These are phyloP conservation scores for Inga leiocalycina DNA, from an alignment of 306 rosid species.

Conservation along the genomic window DNA sequence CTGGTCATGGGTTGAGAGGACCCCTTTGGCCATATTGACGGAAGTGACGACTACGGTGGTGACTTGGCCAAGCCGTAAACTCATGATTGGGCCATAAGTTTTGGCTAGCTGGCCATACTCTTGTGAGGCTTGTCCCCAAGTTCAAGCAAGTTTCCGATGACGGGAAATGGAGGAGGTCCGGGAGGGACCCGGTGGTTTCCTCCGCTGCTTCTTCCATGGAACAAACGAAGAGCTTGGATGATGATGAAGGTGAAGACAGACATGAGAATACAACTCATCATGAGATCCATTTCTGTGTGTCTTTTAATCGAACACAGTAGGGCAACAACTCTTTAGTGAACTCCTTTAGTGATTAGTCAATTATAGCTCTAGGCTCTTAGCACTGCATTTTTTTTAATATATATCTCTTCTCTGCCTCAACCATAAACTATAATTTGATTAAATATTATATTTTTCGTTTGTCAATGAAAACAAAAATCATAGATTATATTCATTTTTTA, in stretches of 20 bases:
- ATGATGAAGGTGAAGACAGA: slow-evolving; percentile 21
- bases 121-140: slow-evolving; percentile 60
- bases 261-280: slow-evolving; percentile 14
- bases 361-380: no score
- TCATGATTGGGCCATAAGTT: slow-evolving; percentile 52
- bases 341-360: no score
- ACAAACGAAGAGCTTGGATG: slow-evolving; percentile 9
- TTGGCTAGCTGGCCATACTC: slow-evolving; percentile 46
- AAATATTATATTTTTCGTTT: no score
- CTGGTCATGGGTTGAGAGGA: slow-evolving; percentile 55
- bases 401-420: not conserved
- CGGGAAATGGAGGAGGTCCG: slow-evolving; percentile 46
- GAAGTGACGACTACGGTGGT: slow-evolving; percentile 56
- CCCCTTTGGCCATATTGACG: slow-evolving; percentile 33
- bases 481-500: no score
- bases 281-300: slow-evolving; percentile 21
- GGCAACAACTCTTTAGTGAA: no score
- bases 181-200: slow-evolving; percentile 48
- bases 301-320: not conserved
- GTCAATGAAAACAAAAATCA: no score
- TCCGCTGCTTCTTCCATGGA: not conserved
- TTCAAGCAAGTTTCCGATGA: slow-evolving; percentile 60
- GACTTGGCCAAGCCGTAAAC: slow-evolving; percentile 49
- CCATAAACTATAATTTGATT: no score
- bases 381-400: no score